phyloP scores from a whole-genome alignment of 2,329 filamentous ascomycete species.

The Microdochium trichocladiopsis region DNA sequence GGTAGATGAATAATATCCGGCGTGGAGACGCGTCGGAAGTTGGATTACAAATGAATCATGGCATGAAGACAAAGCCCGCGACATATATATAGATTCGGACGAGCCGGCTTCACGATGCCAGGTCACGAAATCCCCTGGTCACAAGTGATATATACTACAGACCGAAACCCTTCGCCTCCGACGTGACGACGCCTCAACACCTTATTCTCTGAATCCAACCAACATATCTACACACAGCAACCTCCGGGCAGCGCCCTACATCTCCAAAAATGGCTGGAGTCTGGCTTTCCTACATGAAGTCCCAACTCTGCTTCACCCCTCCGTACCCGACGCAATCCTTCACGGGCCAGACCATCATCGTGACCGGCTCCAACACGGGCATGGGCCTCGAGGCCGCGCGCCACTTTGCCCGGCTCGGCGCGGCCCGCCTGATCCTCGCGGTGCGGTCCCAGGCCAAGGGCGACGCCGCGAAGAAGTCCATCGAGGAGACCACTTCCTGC shows the following conservation, averaged over 20 bases:
- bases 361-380: slow-evolving; percentile 26
- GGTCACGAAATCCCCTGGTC: too few relatives aligned
- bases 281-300: background rate
- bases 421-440: slow-evolving; percentile 22
- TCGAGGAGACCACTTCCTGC: slow-evolving; percentile 19
- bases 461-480: slow-evolving; percentile 27
- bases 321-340: slow-evolving; percentile 14
- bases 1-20: too few relatives aligned
- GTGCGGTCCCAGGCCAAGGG: slow-evolving; percentile 23
- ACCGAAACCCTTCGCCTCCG: too few relatives aligned
- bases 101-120: too few relatives aligned
- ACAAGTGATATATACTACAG: too few relatives aligned
- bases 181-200: too few relatives aligned
- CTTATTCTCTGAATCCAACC: background rate
- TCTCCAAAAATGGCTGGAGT: background rate
- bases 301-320: background rate
- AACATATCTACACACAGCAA: too few relatives aligned
- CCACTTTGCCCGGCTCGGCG: slow-evolving; percentile 13
- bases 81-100: too few relatives aligned
- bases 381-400: slow-evolving; percentile 25
- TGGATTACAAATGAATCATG: too few relatives aligned
- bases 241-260: too few relatives aligned
- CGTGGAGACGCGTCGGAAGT: too few relatives aligned
- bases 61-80: too few relatives aligned
- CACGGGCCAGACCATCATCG: slow-evolving; percentile 21